Percentiles rank a stretch among this genome's conserved stretches.
Evolutionary conservation across 768 basidiomycete genomes (phyloP).

Genomic region (Serendipita sp.): DNA sequence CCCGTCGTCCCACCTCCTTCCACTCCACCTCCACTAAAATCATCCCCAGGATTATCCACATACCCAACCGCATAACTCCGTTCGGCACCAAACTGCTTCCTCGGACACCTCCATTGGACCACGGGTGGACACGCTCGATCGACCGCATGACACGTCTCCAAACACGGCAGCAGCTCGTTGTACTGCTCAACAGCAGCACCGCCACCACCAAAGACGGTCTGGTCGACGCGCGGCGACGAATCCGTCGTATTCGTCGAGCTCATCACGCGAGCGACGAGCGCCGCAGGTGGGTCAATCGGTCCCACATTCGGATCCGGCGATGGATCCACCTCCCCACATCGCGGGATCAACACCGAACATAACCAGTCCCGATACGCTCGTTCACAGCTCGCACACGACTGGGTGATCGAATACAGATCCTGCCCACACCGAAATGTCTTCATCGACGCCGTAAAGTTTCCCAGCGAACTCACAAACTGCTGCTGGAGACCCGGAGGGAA

Average conservation of each 20-base stretch:
- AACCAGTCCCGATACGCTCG: conserved; percentile 61
- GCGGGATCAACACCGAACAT: conserved; percentile 55
- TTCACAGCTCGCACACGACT: conserved; percentile 63
- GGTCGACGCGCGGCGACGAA: conserved; percentile 23
- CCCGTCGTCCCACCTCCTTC: conserved; percentile 38
- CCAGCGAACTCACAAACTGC: conserved; percentile 40
- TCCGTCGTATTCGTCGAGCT: conserved; percentile 32
- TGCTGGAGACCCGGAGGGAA: conserved; percentile 34
- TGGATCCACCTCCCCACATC: conserved; percentile 43
- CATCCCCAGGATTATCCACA: conserved; percentile 28
- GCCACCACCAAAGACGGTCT: conserved; percentile 27
- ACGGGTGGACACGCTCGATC: conserved; percentile 67
- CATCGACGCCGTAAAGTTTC: conserved; percentile 62
- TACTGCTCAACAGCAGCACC: conserved; percentile 34
- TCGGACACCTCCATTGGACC: conserved; percentile 55
- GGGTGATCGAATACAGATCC: conserved; percentile 63
- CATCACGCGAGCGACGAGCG: conserved; percentile 26
- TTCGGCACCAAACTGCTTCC: conserved; percentile 41
- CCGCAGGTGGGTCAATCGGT: conserved; percentile 6
- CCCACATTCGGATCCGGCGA: conserved; percentile 19
- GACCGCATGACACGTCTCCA: conserved; percentile 58
- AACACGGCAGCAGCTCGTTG: conserved; percentile 55
- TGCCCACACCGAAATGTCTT: conserved; percentile 64
- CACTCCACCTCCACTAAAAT: conserved; percentile 21
- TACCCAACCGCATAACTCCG: conserved; percentile 64